These are phyloP conservation scores for Helichrysum umbraculigerum DNA, from an alignment of 129 eudicot genomes.

Conservation along the genomic window DNA sequence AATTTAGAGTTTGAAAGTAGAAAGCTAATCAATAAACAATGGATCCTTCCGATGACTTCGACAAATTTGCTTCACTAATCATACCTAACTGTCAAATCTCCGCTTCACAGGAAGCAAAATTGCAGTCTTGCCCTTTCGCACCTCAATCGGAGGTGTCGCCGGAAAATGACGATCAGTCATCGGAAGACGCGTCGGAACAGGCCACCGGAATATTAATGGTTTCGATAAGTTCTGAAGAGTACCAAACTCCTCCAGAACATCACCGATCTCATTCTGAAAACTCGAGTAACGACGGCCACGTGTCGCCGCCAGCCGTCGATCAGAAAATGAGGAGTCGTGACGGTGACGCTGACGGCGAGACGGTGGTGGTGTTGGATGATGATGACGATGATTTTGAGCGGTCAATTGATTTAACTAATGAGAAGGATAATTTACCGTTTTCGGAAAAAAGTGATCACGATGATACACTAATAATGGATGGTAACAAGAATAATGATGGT, in stretches of 20 bases:
- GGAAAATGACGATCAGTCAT: slow-evolving; percentile 1
- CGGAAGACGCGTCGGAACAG: slow-evolving; percentile 23
- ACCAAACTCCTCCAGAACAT: slow-evolving; percentile 46
- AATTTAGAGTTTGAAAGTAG: not conserved
- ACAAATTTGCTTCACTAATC: slow-evolving; percentile 33
- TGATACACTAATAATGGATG: not conserved
- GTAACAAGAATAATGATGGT: too few species aligned
- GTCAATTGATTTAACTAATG: not conserved
- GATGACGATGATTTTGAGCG: not conserved
- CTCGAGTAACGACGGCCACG: slow-evolving; percentile 32
- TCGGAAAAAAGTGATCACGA: not conserved
- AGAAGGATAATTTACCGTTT: not conserved
- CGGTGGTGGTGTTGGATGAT: too few species aligned
- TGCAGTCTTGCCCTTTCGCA: slow-evolving; percentile 37
- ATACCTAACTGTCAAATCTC: slow-evolving; percentile 34
- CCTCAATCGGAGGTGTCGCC: slow-evolving; percentile 27
- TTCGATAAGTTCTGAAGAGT: slow-evolving; percentile 35
- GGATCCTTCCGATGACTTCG: slow-evolving; percentile 31
- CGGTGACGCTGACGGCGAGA: not conserved
- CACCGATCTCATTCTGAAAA: slow-evolving; percentile 16
- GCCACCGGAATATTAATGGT: slow-evolving; percentile 34
- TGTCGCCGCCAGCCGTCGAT: slow-evolving; percentile 9
- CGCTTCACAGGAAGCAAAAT: slow-evolving; percentile 39
- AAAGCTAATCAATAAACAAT: not conserved
- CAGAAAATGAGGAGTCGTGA: not conserved